Conservation (phyloP, 2,329 filamentous ascomycete species). For the Eutypella sp. region DNA sequence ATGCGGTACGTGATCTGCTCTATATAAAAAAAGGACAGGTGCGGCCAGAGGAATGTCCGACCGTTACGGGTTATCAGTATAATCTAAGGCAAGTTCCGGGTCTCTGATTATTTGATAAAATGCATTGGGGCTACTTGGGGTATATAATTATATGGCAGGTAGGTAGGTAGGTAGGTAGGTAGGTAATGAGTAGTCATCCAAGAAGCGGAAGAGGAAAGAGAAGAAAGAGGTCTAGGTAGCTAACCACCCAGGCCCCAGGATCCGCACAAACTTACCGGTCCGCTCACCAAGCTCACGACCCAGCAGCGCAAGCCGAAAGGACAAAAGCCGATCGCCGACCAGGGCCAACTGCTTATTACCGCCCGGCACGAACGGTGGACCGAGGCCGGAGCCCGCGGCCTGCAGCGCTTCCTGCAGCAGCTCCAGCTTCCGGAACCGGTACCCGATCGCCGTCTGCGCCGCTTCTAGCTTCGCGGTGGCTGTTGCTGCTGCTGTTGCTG, state of each 20-base stretch:
- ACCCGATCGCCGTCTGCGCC: slow-evolving; percentile 7
- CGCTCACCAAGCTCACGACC: slow-evolving; percentile 1
- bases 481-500: no score
- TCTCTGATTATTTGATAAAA: neutral
- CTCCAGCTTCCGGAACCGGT: slow-evolving; percentile 5
- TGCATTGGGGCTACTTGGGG: neutral
- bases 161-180: no score
- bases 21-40: neutral
- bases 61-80: no score
- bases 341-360: slow-evolving; percentile 9
- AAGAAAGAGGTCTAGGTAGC: no score
- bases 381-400: slow-evolving; percentile 2
- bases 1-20: neutral
- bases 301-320: slow-evolving; percentile 1
- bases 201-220: neutral
- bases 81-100: neutral
- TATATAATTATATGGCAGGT: no score
- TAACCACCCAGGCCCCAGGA: no score
- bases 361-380: neutral
- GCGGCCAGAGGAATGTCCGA: no score
- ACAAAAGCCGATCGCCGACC: slow-evolving; percentile 7
- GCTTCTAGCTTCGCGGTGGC: neutral
- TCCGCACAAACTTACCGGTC: slow-evolving; percentile 1
- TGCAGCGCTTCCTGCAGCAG: slow-evolving; percentile 11
- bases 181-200: neutral